These are phyloP conservation scores for Luvunga scandens DNA, from an alignment of 345 rosid genomes.

Conservation along the genomic window DNA sequence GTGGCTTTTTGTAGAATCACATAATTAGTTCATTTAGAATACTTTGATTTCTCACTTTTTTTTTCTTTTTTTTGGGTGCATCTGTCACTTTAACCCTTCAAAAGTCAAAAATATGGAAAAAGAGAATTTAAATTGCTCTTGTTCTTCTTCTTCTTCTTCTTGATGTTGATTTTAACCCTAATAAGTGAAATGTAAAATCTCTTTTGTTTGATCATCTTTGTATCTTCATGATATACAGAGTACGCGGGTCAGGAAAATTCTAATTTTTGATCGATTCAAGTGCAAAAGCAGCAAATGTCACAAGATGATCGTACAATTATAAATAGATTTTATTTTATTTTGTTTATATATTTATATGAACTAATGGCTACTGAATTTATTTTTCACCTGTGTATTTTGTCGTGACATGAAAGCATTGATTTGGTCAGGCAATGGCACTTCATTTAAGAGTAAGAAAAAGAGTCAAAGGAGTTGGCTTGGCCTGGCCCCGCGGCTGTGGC, in stretches of 20 bases:
- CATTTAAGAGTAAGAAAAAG: slow-evolving; percentile 5
- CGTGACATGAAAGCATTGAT: not conserved
- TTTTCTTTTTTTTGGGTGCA: not conserved
- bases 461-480: not conserved
- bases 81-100: slow-evolving; percentile 13
- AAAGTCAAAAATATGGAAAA: slow-evolving; percentile 20
- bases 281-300: not conserved
- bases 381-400: not conserved
- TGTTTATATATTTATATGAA: not conserved
- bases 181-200: not conserved
- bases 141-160: not conserved
- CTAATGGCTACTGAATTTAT: not conserved
- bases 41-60: slow-evolving; percentile 12
- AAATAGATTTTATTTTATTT: too few species aligned
- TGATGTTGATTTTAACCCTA: not conserved
- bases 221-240: not conserved
- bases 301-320: not conserved
- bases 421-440: not conserved
- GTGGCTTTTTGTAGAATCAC: slow-evolving; percentile 19
- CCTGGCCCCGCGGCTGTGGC: not conserved
- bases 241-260: not conserved
- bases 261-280: not conserved
- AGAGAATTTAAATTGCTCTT: not conserved
- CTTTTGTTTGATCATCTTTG: slow-evolving; percentile 7
- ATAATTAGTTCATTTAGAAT: slow-evolving; percentile 9